Evolutionary conservation across 257 asterid genomes (phyloP), one percentile per base, ranked within the genome.

Genomic region (Primulina huaijiensis): DNA sequence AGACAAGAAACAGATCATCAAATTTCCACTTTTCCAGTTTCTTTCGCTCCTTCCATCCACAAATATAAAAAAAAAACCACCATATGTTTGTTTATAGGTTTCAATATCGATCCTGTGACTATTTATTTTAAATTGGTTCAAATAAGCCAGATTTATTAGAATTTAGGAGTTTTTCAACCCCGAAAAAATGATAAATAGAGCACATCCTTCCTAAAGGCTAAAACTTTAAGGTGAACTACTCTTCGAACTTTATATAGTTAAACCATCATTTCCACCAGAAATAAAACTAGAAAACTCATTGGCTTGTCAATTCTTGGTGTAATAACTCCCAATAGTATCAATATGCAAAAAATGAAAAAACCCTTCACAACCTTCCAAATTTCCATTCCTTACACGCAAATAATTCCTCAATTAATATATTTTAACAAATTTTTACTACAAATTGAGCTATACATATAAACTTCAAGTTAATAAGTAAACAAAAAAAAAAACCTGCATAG

Each of bases 401-500:
- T 33, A 67, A 29, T 12, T 21, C 56, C 66, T 17, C 35, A 66
- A 38, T 14, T 19, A 43, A 4, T 14, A 59, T 33, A 12, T 14
- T 31, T 27, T 27, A 27, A 27, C 30, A 27, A 27, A 27, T 27
- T 68, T 60, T 40, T 56, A 69, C 71, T 27, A 69, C 30, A 70
- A 62, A 40, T 70, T 65, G 50, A 57, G 33, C 37, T 20, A 62
- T 31, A 60, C 27, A 69, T 17, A 23, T 31, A 61, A 35, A 60
- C 20, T 16, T 2, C 30, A 27, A 27, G 30, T 27, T 2, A 27
- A 27, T 27, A 2, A 0, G 50, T 12, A 52, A 62, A n/a, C 30
- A n/a, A 27, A 27, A 23, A 16, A 21, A 38, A 4, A 27, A 9
- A 90, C 99, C 97, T 65, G 97, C 99, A 77, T 94, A 94, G 19